Conservation (phyloP, 345 rosid species). For the Ceriops zippeliana region DNA sequence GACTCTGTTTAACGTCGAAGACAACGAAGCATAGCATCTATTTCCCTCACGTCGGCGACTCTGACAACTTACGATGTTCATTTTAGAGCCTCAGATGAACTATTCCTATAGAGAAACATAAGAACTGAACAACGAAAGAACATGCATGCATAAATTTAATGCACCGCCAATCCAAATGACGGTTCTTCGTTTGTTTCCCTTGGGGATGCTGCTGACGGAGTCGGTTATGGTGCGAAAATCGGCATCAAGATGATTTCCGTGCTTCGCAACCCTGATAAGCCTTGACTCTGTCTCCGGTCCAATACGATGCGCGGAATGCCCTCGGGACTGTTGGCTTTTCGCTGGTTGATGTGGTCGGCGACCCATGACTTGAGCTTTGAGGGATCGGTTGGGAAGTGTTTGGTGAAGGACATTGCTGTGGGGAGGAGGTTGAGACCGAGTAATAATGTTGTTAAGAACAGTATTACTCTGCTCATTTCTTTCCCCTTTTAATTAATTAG, state of each 20-base stretch:
- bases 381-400: slow-evolving; percentile 10
- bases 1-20: too few species aligned
- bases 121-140: too few species aligned
- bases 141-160: too few species aligned
- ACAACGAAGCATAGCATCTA: too few species aligned
- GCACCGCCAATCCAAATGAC: slow-evolving; percentile 13
- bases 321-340: neutral
- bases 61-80: too few species aligned
- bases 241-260: neutral
- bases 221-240: slow-evolving; percentile 22
- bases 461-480: slow-evolving; percentile 5
- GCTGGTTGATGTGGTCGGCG: slow-evolving; percentile 6
- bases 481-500: too few species aligned
- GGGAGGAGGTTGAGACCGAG: neutral
- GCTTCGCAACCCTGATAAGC: slow-evolving; percentile 20
- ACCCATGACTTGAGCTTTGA: slow-evolving; percentile 21
- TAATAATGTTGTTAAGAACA: neutral
- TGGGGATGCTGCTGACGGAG: slow-evolving; percentile 16
- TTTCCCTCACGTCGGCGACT: too few species aligned
- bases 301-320: slow-evolving; percentile 5
- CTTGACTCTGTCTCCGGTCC: slow-evolving; percentile 12
- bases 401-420: slow-evolving; percentile 1
- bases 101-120: too few species aligned
- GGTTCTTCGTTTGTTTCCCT: slow-evolving; percentile 1
- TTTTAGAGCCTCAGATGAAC: too few species aligned